Base-by-base conservation (phyloP, 768 basidiomycete genomes). In the Pleurotus eryngii region DNA sequence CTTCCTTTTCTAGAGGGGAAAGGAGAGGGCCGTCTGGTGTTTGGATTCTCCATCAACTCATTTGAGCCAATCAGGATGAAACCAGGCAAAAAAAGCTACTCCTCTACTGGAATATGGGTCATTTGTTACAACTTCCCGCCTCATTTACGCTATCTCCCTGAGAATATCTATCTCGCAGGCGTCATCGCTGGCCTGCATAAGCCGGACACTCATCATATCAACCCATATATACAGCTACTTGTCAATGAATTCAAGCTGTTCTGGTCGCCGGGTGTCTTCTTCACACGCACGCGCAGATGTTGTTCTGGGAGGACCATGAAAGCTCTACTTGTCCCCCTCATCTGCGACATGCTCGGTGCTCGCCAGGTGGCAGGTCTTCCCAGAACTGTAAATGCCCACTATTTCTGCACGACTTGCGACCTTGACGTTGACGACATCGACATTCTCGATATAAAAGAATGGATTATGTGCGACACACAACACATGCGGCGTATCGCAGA, bases 351-450 rank as follows among this genome's bases (percentile, higher is more conserved):
- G 20, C 26, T 57, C 3, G 56, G 56, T 11, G 48, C 56, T 11
- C 47, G 56, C 1, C 27, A 38, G 22, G 38, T 49, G 12, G 45
- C 47, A n/a, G 46, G 47, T 11, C 8, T 22, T 4, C 15, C 50
- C 37, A 5, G 20, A 20, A 20, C 35, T 24, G 5, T 24, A 4
- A 53, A 12, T n/a, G 30, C 64, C 55, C 55, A 63, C 46, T 49
- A 61, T 30, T 64, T 69, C 50, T 67, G 70, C 59, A 50, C 66
- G n/a, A 38, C 68, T 49, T 61, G 68, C 51, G 47, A 61, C 12
- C 57, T 49, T 9, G 20, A 39, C 6, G 7, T 38, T 4, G 40
- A 65, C 14, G 60, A 63, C 12, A 63, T 68, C 49, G 55, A 60
- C 3, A 60, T 63, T 37, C 59, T 61, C 4, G 42, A 68, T 38